Percentiles rank a stretch among this genome's conserved stretches.
phyloP scores from a whole-genome alignment of 2,329 filamentous ascomycete genomes.

The Fusarium sp. region DNA sequence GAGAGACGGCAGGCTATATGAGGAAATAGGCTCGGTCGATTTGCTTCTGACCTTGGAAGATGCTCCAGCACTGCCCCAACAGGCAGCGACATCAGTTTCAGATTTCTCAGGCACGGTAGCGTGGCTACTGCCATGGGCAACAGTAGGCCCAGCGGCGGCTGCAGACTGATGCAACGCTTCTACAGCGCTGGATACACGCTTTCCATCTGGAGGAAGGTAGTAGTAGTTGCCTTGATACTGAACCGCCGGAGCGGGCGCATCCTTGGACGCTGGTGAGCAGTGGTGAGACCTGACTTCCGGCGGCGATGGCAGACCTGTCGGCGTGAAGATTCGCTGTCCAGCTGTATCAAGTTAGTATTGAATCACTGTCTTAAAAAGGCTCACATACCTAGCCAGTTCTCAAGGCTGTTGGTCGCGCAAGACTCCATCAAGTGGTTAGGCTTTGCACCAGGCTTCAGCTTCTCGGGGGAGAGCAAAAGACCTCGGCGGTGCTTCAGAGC shows the following conservation, averaged over 20 bases:
- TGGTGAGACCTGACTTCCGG: conserved; percentile 39
- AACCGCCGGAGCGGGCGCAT: conserved; percentile 33
- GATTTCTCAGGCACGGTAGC: background rate
- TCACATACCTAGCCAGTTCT: conserved; percentile 54
- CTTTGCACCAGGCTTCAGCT: conserved; percentile 13
- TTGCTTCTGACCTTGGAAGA: conserved; percentile 16
- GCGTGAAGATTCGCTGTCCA: conserved; percentile 43
- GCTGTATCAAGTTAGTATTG: conserved; percentile 43
- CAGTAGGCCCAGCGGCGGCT: conserved; percentile 39
- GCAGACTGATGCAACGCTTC: conserved; percentile 47
- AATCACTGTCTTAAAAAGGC: background rate
- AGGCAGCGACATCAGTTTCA: background rate
- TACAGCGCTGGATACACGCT: conserved; percentile 36
- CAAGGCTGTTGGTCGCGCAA: conserved; percentile 41
- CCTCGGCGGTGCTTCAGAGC: conserved; percentile 50
- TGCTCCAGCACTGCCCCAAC: background rate
- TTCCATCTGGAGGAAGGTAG: conserved; percentile 29
- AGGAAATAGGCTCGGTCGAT: conserved; percentile 10
- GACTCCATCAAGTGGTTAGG: conserved; percentile 46
- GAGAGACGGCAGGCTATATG: background rate
- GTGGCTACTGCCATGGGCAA: conserved; percentile 27
- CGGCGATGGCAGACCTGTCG: conserved; percentile 47
- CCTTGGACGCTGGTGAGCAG: conserved; percentile 33
- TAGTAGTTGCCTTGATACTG: conserved; percentile 43
- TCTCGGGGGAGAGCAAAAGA: conserved; percentile 39